phyloP scores from a whole-genome alignment of 2,329 filamentous ascomycete species.

The Alternaria dauci region DNA sequence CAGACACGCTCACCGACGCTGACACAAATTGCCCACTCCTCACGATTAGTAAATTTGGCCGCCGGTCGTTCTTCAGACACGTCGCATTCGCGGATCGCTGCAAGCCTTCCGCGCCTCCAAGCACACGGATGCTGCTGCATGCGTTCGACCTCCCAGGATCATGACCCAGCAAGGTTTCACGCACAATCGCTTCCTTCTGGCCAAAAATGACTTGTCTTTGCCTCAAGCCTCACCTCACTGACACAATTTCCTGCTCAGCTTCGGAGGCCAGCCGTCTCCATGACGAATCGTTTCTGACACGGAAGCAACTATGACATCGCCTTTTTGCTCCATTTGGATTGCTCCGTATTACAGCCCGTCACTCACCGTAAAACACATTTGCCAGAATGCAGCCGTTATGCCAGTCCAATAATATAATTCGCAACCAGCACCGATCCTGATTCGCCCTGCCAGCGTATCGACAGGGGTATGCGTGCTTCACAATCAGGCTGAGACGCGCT shows the following conservation, averaged over 20 bases:
- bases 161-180: slow-evolving; percentile 35
- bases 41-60: slow-evolving; percentile 21
- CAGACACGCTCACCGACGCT: slow-evolving; percentile 11
- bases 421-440: slow-evolving; percentile 22
- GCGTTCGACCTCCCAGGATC: slow-evolving; percentile 38
- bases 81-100: slow-evolving; percentile 41
- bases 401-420: slow-evolving; percentile 47
- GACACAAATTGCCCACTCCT: slow-evolving; percentile 19
- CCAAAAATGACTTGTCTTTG: slow-evolving; percentile 24
- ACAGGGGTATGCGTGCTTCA: slow-evolving; percentile 5
- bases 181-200: slow-evolving; percentile 34
- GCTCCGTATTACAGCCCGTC: slow-evolving; percentile 30
- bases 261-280: slow-evolving; percentile 7
- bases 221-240: slow-evolving; percentile 11
- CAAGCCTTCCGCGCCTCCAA: slow-evolving; percentile 44
- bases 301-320: slow-evolving; percentile 26
- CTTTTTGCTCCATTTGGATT: slow-evolving; percentile 21
- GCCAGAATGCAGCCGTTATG: slow-evolving; percentile 34
- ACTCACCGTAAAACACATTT: slow-evolving; percentile 28
- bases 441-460: slow-evolving; percentile 24
- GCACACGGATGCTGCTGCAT: slow-evolving; percentile 40
- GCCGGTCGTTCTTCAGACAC: slow-evolving; percentile 31
- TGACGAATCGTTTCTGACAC: slow-evolving; percentile 29
- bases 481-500: slow-evolving; percentile 38
- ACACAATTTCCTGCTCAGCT: slow-evolving; percentile 6